These are phyloP conservation scores for Oidiodendron maius DNA, from an alignment of 495 filamentous ascomycete species.

Conservation along the genomic window DNA sequence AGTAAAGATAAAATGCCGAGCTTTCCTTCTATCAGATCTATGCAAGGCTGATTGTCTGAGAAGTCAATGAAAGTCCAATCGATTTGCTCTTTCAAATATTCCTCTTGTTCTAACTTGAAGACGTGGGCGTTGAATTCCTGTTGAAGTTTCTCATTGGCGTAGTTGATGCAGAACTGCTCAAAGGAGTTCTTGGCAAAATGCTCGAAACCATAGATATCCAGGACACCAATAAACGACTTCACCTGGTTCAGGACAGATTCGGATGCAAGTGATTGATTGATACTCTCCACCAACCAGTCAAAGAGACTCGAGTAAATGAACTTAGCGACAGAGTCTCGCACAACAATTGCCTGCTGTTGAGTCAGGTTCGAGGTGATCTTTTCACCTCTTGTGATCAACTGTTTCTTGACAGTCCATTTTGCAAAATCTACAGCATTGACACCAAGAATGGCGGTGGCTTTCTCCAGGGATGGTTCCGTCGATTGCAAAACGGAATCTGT, in stretches of 20 bases:
- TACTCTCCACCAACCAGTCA: constrained; percentile 96
- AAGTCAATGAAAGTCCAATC: constrained; percentile 99
- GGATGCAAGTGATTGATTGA: constrained; percentile 84
- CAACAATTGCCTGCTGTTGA: constrained; percentile 88
- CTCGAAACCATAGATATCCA: constrained; percentile 99
- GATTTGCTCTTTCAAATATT: constrained; percentile 94
- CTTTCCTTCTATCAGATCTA: constrained; percentile 96
- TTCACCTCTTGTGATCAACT: constrained; percentile 92
- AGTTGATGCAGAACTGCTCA: constrained; percentile 99
- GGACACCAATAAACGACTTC: constrained; percentile 92
- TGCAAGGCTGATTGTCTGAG: constrained; percentile 99
- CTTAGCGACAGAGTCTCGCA: constrained; percentile 96
- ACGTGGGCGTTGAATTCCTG: constrained; percentile 99
- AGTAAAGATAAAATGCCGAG: constrained; percentile 87
- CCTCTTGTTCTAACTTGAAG: constrained; percentile 99
- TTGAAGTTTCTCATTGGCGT: constrained; percentile 98
- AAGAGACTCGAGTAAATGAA: constrained; percentile 98
- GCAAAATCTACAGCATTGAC: constrained; percentile 85
- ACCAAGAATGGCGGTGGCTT: constrained; percentile 81
- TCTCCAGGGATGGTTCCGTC: constrained; percentile 72
- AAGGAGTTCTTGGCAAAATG: constrained; percentile 99
- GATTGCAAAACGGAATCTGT: constrained; percentile 80
- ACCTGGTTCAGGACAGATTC: constrained; percentile 79
- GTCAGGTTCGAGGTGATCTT: constrained; percentile 96
- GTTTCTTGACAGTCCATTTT: constrained; percentile 99